Base-by-base conservation (phyloP, 768 basidiomycete genomes). In the Phylloporus rhodoxanthus region DNA sequence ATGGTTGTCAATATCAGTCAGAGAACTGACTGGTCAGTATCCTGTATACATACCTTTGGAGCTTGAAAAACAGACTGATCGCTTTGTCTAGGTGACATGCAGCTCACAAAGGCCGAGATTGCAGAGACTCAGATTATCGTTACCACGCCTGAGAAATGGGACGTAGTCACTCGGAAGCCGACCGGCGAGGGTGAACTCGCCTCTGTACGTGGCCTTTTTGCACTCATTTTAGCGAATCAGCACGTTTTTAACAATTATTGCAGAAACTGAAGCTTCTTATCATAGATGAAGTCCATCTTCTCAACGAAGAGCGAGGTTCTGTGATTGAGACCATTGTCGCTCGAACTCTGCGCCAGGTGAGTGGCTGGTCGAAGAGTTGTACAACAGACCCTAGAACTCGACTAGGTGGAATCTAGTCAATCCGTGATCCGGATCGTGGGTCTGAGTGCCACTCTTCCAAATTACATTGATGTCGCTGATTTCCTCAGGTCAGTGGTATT, bases 121-220 rank as follows among this genome's bases (percentile, higher is more conserved):
- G 86, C 87, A 1, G 83, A 87, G 67, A 98, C 96, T 9, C 95
- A 97, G 63, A 85, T 99, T 39, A 98, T 99, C 51, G 93, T 99
- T 7, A 99, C 96, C 2, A 99, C 96, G 1, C 96, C 96, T 0
- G 96, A 99, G 66, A 99, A 99, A 67, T 99, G 96, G 96, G 96
- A 98, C 57, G 96, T 99, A 0, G 96, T 99, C 3, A 99, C 96
- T 8, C 75, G 96, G 53, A 98, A 96, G 65, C 92, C 95, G 1
- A 92, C 88, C 1, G 93, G 94, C 8, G 96, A 98, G 70, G 95
- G 93, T 11, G 94, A 98, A 64, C 73, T 98, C n/a, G 90, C 90
- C 29, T 86, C 91, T 44, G 94, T 94, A 54, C 48, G 85, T 66
- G 38, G 48, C 30, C n/a, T 14, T 32, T 39, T 26, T 43, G 8